Conservation (phyloP, 495 filamentous ascomycete genomes). For the Penicillium fimorum region DNA sequence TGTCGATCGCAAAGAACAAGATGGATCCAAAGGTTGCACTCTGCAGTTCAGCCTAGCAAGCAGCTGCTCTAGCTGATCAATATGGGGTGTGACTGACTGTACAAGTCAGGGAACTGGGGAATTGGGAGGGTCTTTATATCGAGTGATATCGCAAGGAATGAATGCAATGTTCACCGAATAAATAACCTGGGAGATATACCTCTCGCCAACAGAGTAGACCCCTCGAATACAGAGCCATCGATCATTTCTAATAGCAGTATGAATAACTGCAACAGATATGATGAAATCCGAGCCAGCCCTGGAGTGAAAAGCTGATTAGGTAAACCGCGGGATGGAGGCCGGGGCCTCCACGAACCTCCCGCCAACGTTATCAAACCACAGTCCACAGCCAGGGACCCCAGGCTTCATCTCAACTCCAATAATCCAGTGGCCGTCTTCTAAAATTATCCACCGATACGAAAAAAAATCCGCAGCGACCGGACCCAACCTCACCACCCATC, state of each 20-base stretch:
- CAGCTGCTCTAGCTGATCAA: background rate
- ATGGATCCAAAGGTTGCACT: background rate
- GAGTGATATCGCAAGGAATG: background rate
- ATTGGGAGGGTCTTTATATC: background rate
- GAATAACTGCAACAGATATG: background rate
- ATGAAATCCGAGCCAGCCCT: background rate
- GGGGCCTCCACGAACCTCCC: background rate
- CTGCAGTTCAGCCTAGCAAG: background rate
- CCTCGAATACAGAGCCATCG: background rate
- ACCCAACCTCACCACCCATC: constrained; percentile 15
- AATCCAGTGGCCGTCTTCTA: background rate
- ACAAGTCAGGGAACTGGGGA: background rate
- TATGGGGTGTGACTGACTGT: background rate
- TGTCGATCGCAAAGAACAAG: background rate
- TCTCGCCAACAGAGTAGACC: background rate
- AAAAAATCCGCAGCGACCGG: background rate
- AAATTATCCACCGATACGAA: background rate
- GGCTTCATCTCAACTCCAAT: background rate
- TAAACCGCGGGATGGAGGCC: constrained; percentile 3
- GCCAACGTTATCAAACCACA: background rate
- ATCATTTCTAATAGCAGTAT: background rate
- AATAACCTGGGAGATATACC: background rate
- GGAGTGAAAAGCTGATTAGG: constrained; percentile 1
- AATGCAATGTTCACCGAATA: background rate
- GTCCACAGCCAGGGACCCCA: constrained; percentile 1